A percentile compares a stretch with the other conserved stretches of the same genome.
These are phyloP conservation scores for Macaranga tanarius DNA, from an alignment of 441 rosid genomes.

Conservation along the genomic window DNA sequence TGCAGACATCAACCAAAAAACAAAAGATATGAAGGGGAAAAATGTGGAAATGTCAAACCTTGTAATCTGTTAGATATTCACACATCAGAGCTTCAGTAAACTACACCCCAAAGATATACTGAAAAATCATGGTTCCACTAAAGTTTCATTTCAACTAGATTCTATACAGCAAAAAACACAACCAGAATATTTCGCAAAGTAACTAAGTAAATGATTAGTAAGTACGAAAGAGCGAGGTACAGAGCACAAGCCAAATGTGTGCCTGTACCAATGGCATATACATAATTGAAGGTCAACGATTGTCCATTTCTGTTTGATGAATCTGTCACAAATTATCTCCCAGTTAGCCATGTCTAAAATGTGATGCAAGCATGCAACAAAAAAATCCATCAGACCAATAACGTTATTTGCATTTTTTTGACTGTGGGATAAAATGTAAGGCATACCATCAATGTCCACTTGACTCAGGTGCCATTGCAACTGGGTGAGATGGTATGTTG, in stretches of 20 bases:
- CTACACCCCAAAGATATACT: no score
- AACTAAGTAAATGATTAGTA: neutral
- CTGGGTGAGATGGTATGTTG: constrained; percentile 55
- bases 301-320: neutral
- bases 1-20: neutral
- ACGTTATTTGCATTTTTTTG: neutral
- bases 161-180: no score
- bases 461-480: constrained; percentile 59
- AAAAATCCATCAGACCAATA: neutral
- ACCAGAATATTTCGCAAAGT: no score
- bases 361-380: neutral
- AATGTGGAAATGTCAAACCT: no score
- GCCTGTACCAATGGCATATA: neutral
- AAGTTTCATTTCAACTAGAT: no score
- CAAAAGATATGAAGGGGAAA: neutral
- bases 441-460: constrained; percentile 40
- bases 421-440: neutral
- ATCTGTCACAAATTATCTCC: neutral
- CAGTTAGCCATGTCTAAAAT: neutral
- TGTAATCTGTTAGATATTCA: no score
- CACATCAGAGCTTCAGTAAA: no score
- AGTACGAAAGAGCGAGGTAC: neutral
- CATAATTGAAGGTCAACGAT: neutral
- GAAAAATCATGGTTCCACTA: no score
- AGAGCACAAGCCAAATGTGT: neutral